These are phyloP conservation scores for Trapa incisa DNA, from an alignment of 345 rosid genomes.

Conservation along the genomic window DNA sequence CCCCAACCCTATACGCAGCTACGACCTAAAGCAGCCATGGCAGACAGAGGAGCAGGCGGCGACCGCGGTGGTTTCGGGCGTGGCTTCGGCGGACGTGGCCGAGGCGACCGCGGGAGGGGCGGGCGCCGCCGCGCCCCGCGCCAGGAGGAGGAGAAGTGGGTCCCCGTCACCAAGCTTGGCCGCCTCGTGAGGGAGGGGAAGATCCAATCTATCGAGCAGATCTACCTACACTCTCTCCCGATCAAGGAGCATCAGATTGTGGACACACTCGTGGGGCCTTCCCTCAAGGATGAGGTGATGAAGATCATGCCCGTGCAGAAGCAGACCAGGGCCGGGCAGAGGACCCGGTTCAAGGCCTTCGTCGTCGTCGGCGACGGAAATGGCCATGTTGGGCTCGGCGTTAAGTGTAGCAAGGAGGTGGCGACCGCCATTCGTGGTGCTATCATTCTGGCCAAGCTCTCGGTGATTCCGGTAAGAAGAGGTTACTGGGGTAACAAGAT, in stretches of 20 bases:
- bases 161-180: conserved; percentile 80
- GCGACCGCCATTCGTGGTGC: conserved; percentile 65
- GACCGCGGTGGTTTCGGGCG: conserved; percentile 56
- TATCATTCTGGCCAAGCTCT: conserved; percentile 47
- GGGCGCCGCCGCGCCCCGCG: conserved; percentile 63
- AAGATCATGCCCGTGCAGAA: conserved; percentile 90
- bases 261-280: conserved; percentile 56
- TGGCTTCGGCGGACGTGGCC: conserved; percentile 47
- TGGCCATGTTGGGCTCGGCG: conserved; percentile 63
- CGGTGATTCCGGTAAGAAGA: conserved; percentile 58
- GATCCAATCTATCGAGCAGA: conserved; percentile 50
- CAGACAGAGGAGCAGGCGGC: conserved; percentile 68
- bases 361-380: conserved; percentile 56
- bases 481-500: conserved; percentile 82
- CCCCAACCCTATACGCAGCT: neutral
- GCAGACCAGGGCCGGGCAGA: conserved; percentile 68
- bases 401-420: conserved; percentile 60
- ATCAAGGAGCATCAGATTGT: conserved; percentile 85
- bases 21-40: conserved; percentile 22
- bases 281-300: conserved; percentile 90
- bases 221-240: conserved; percentile 76
- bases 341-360: conserved; percentile 66
- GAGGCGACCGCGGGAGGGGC: conserved; percentile 34
- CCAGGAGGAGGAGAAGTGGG: conserved; percentile 73
- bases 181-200: conserved; percentile 48